A percentile compares a stretch with the other conserved stretches of the same genome.
Conservation (phyloP, 768 basidiomycete species). For the Amanita rimosa region DNA sequence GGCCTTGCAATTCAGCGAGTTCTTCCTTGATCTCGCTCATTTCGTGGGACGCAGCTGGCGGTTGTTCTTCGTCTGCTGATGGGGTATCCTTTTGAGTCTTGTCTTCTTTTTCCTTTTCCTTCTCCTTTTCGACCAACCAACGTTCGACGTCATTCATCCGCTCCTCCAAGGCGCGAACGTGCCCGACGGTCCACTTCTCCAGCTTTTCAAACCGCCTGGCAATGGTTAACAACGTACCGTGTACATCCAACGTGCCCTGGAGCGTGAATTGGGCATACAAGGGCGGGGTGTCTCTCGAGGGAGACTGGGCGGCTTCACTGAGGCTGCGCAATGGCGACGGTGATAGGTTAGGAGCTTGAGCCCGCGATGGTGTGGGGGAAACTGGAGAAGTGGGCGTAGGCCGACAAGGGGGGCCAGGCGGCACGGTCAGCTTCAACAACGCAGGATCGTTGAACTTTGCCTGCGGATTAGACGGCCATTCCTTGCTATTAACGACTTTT, state of each 20-base stretch:
- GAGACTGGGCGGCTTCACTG: slow-evolving; percentile 29
- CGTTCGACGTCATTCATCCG: slow-evolving; percentile 88
- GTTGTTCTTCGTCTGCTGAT: slow-evolving; percentile 8
- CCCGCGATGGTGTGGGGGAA: slow-evolving; percentile 37
- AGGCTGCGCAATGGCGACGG: slow-evolving; percentile 50
- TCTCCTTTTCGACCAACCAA: slow-evolving; percentile 82
- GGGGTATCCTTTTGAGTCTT: slow-evolving; percentile 12
- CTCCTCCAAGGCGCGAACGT: slow-evolving; percentile 82
- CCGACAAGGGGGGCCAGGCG: slow-evolving; percentile 26
- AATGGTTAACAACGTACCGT: slow-evolving; percentile 61
- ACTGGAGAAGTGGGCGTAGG: slow-evolving; percentile 56
- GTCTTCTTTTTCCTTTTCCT: slow-evolving; percentile 54
- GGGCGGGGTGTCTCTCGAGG: slow-evolving; percentile 52
- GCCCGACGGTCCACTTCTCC: slow-evolving; percentile 83
- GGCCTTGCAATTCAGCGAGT: slow-evolving; percentile 60
- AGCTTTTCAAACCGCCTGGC: slow-evolving; percentile 81
- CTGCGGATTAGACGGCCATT: slow-evolving; percentile 47
- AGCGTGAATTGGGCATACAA: slow-evolving; percentile 67
- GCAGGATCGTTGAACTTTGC: slow-evolving; percentile 48
- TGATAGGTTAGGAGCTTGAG: slow-evolving; percentile 44
- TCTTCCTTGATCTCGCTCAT: slow-evolving; percentile 54
- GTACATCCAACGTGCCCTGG: slow-evolving; percentile 64
- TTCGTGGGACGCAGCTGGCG: slow-evolving; percentile 23
- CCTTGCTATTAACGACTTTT: slow-evolving; percentile 30
- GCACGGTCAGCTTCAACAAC: slow-evolving; percentile 40